A percentile compares a stretch with the other conserved stretches of the same genome.
Conservation (phyloP, 2,329 filamentous ascomycete genomes). For the Monosporascus sp. region DNA sequence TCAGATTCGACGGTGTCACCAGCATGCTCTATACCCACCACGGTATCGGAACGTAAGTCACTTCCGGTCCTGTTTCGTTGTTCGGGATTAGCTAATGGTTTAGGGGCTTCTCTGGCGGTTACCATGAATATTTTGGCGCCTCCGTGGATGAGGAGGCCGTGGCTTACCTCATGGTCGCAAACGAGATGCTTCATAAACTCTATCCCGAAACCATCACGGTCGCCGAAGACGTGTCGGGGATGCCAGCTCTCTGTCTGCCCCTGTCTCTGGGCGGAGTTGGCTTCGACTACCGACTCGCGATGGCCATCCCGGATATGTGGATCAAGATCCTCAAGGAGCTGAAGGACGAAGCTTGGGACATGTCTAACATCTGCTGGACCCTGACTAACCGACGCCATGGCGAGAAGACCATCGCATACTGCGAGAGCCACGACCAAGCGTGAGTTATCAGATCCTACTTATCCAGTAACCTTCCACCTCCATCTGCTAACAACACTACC, state of each 20-base stretch:
- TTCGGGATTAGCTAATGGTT: slow-evolving; percentile 16
- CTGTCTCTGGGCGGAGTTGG: slow-evolving; percentile 84
- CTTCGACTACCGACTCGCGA: slow-evolving; percentile 94
- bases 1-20: slow-evolving; percentile 95
- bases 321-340: slow-evolving; percentile 98
- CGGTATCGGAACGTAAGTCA: slow-evolving; percentile 84
- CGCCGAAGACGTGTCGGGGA: slow-evolving; percentile 95
- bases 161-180: slow-evolving; percentile 92
- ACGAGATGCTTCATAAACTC: slow-evolving; percentile 87
- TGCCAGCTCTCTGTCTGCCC: slow-evolving; percentile 91
- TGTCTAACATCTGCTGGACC: slow-evolving; percentile 77
- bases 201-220: slow-evolving; percentile 88
- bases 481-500: slow-evolving; percentile 13
- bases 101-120: slow-evolving; percentile 92
- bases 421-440: slow-evolving; percentile 97
- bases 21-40: slow-evolving; percentile 97
- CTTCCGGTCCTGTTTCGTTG: not conserved
- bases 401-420: slow-evolving; percentile 97
- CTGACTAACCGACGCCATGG: slow-evolving; percentile 89
- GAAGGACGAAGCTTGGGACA: slow-evolving; percentile 86
- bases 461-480: not conserved
- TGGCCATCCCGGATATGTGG: slow-evolving; percentile 98
- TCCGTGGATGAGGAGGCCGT: slow-evolving; percentile 89
- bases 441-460: slow-evolving; percentile 41
- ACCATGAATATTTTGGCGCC: slow-evolving; percentile 94